Percentiles rank a stretch among this genome's conserved stretches.
phyloP scores from a whole-genome alignment of 495 filamentous ascomycete species.

The Niebla homalea region DNA sequence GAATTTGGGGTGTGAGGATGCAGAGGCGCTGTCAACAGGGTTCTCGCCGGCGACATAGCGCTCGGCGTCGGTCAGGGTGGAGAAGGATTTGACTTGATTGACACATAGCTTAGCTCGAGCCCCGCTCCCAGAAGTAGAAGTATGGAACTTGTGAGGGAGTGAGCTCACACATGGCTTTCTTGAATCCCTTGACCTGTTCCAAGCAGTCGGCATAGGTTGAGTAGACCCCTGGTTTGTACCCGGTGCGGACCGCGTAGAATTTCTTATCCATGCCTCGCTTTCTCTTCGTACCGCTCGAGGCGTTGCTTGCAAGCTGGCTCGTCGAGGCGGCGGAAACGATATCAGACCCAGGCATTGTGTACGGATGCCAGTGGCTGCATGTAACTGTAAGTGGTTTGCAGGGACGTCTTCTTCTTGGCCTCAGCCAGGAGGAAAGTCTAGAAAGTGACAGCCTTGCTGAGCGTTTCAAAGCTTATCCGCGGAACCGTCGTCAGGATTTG shows the following conservation, averaged over 20 bases:
- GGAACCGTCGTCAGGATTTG: too few species aligned
- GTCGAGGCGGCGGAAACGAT: conserved; percentile 8
- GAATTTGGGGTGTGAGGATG: conserved; percentile 35
- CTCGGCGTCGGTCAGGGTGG: conserved; percentile 60
- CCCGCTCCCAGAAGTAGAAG: not conserved
- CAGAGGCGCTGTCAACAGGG: conserved; percentile 21
- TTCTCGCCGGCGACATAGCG: conserved; percentile 57
- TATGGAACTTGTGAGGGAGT: not conserved
- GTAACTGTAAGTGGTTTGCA: not conserved
- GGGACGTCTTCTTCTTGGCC: not conserved
- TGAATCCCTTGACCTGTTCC: conserved; percentile 71
- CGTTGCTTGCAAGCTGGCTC: conserved; percentile 17
- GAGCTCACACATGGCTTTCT: conserved; percentile 64
- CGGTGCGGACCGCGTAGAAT: conserved; percentile 77
- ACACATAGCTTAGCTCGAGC: conserved; percentile 8
- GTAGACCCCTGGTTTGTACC: conserved; percentile 76
- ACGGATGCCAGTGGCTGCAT: too few species aligned
- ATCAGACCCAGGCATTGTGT: conserved; percentile 4
- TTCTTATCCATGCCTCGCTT: conserved; percentile 50
- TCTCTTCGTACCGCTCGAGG: conserved; percentile 45
- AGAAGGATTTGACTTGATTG: conserved; percentile 67
- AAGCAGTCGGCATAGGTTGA: conserved; percentile 69
- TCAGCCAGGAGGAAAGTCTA: not conserved
- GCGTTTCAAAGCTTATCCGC: too few species aligned
- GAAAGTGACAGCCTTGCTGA: too few species aligned